These are phyloP conservation scores for Fusarium austroafricanum DNA, from an alignment of 2,329 filamentous ascomycete genomes.

Conservation along the genomic window DNA sequence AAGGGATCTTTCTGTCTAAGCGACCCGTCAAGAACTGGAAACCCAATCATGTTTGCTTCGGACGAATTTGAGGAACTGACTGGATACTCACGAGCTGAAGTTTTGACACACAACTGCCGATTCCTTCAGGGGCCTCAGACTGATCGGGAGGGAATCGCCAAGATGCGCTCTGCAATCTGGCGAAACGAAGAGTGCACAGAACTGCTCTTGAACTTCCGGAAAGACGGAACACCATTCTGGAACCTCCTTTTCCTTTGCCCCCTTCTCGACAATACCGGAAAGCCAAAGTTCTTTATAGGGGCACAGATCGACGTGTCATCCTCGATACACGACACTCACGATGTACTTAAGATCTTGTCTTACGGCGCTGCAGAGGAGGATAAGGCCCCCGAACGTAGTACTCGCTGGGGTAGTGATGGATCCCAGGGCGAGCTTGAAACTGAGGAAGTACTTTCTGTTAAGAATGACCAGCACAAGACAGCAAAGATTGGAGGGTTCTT, in stretches of 20 bases:
- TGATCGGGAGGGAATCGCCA: conserved; percentile 54
- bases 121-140: conserved; percentile 63
- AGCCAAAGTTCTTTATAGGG: conserved; percentile 64
- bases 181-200: conserved; percentile 60
- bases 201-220: conserved; percentile 63
- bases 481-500: conserved; percentile 50
- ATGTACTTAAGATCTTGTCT: conserved; percentile 63
- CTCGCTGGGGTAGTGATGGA: conserved; percentile 33
- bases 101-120: conserved; percentile 61
- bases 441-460: conserved; percentile 47
- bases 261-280: conserved; percentile 60
- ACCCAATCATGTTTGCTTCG: conserved; percentile 62
- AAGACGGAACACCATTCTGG: conserved; percentile 65
- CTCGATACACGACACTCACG: conserved; percentile 61
- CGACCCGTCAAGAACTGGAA: conserved; percentile 61
- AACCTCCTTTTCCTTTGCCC: conserved; percentile 67
- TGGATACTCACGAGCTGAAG: conserved; percentile 60
- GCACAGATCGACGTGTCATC: conserved; percentile 69
- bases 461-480: conserved; percentile 38
- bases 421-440: conserved; percentile 34
- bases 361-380: conserved; percentile 47
- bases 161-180: conserved; percentile 57
- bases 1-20: conserved; percentile 70
- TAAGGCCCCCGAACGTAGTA: conserved; percentile 10
- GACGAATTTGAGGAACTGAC: conserved; percentile 65